Base-by-base conservation (phyloP, 2,329 filamentous ascomycete species). In the Diaporthe nobilis region DNA sequence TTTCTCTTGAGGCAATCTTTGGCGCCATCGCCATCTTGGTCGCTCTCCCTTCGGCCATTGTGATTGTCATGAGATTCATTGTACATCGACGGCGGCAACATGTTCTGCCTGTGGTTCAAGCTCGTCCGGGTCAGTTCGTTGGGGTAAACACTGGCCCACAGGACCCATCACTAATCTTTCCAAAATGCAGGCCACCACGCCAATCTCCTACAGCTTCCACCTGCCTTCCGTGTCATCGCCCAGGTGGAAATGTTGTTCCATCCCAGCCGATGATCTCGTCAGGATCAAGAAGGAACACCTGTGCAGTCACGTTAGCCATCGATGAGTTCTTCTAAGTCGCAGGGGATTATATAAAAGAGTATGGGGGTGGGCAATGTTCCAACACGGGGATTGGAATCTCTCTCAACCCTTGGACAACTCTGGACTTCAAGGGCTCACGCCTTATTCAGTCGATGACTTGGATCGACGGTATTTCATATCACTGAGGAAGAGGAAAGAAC, bases 301-400 rank as follows among this genome's bases (percentile, higher is more conserved):
- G 37, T 12, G 37, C 28, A 57, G 25, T 31, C 15, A 31, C 53
- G 0, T 12, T 3, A 39, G 12, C 10, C 37, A 39, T 39, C 37
- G n/a, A 25, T 22, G 51, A 53, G n/a, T 53, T 53, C 10, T 25
- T 5, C 13, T 53, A 28, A 10, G 22, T 13, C 49, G 17, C 20
- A 15, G 7, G n/a, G 2, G 10, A 28, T 0, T 13, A 13, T 6
- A 53, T 17, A 3, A 28, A 28, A 53, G 9, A 13, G n/a, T 13
- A 4, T 3, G n/a, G n/a, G 17, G 0, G 10, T 12, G 12, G 2
- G 3, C 15, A 53, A 34, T 4, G 4, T 15, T n/a, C 13, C 5
- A 34, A 34, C 1, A 55, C 25, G 1, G 13, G 3, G 53, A 8
- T 20, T 57, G 25, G 20, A 34, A 0, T 9, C 5, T 20, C 22